Percentiles rank a stretch among this genome's conserved stretches.
Evolutionary conservation across 2,329 filamentous ascomycete species (phyloP).

Genomic region (Plenodomus tracheiphilus): DNA sequence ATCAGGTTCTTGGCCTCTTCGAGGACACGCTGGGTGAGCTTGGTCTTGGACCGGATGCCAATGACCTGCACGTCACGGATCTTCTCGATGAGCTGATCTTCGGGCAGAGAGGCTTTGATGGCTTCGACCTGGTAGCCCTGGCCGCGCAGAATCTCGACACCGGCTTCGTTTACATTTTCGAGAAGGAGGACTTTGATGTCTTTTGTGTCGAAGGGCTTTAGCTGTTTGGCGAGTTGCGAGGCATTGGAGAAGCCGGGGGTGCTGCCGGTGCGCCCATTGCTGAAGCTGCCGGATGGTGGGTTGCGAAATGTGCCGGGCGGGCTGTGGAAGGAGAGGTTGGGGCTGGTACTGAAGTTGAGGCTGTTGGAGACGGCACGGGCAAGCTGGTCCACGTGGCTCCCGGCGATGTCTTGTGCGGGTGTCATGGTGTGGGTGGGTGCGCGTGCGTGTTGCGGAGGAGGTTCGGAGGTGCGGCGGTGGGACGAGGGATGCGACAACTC

Average conservation of each 20-base stretch:
- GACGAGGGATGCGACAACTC: constrained; percentile 19
- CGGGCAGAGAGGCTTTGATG: constrained; percentile 83
- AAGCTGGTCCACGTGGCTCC: constrained; percentile 34
- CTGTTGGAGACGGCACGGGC: constrained; percentile 59
- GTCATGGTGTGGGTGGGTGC: constrained; percentile 29
- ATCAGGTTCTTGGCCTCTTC: constrained; percentile 90
- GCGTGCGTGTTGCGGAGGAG: constrained; percentile 24
- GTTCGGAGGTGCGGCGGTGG: constrained; percentile 7
- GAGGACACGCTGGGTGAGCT: constrained; percentile 83
- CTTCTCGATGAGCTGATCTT: constrained; percentile 95
- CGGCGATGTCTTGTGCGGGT: constrained; percentile 43
- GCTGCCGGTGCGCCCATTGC: constrained; percentile 45
- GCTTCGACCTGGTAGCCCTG: constrained; percentile 97
- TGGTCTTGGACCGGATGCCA: constrained; percentile 97
- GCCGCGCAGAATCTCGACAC: constrained; percentile 74
- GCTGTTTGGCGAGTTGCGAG: constrained; percentile 63
- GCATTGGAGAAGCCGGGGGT: constrained; percentile 19
- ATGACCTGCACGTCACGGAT: constrained; percentile 98
- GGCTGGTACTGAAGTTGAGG: constrained; percentile 73
- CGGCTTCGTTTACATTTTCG: constrained; percentile 94
- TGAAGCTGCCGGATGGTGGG: constrained; percentile 36
- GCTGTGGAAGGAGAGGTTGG: constrained; percentile 74
- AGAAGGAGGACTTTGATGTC: constrained; percentile 96
- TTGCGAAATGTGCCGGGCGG: constrained; percentile 63
- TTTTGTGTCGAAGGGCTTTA: constrained; percentile 94